A percentile compares a stretch with the other conserved stretches of the same genome.
phyloP scores from a whole-genome alignment of 768 basidiomycete genomes.

The Boletus rex-veris region DNA sequence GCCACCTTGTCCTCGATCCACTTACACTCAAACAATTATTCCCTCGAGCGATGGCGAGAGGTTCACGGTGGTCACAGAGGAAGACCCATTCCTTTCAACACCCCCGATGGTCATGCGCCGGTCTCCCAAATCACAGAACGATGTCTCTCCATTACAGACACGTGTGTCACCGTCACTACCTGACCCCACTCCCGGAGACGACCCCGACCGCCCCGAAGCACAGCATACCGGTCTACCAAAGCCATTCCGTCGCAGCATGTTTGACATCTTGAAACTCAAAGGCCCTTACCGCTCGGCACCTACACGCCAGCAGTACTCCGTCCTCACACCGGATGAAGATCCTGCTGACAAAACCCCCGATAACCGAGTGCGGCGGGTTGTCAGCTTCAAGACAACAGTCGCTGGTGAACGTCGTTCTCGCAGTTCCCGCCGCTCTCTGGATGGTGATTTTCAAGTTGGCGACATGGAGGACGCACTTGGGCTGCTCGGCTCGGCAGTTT shows the following conservation, averaged over 20 bases:
- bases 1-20: background rate
- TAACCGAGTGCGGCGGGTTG: background rate
- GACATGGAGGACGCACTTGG: background rate
- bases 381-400: background rate
- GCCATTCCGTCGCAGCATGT: conserved; percentile 20
- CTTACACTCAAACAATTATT: conserved; percentile 13
- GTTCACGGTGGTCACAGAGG: conserved; percentile 19
- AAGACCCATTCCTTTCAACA: conserved; percentile 23
- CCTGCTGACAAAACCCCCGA: background rate
- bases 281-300: background rate
- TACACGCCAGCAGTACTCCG: background rate
- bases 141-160: conserved; percentile 3
- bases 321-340: background rate
- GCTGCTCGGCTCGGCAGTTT: background rate
- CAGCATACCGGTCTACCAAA: conserved; percentile 3
- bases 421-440: background rate
- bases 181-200: background rate
- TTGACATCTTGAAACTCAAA: conserved; percentile 22
- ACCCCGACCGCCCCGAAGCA: background rate
- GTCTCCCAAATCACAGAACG: background rate
- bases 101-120: background rate
- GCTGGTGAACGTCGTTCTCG: background rate
- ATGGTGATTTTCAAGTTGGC: background rate
- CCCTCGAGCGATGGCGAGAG: conserved; percentile 24
- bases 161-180: background rate